Conservation (phyloP, 208 protist species). For the Leishmania turanica region DNA sequence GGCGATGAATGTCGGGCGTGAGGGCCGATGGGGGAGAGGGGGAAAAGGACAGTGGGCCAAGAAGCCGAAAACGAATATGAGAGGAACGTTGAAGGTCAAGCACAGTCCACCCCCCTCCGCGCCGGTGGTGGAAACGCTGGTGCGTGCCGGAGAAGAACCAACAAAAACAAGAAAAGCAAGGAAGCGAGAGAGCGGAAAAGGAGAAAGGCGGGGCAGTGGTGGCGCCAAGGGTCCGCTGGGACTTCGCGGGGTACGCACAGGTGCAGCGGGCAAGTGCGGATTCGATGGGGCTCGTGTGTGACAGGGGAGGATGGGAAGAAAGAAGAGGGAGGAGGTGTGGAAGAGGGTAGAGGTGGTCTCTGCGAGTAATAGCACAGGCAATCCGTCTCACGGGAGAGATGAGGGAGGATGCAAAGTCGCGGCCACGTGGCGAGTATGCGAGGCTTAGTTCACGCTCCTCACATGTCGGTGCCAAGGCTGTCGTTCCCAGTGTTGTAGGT, state of each 20-base stretch:
- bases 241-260: neutral
- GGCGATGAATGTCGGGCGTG: neutral
- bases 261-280: neutral
- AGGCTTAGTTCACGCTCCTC: neutral
- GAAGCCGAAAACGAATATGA: neutral
- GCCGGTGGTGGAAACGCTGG: too few species aligned
- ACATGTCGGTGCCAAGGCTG: neutral
- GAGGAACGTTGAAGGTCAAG: neutral
- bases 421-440: neutral
- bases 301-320: neutral
- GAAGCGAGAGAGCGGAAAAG: neutral
- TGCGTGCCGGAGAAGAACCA: neutral
- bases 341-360: neutral
- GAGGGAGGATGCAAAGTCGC: neutral
- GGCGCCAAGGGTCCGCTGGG: neutral
- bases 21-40: neutral
- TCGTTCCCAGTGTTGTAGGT: neutral
- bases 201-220: neutral
- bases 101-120: neutral
- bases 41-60: neutral
- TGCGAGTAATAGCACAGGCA: neutral
- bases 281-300: neutral
- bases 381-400: neutral
- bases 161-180: neutral
- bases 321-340: neutral